Conservation (phyloP, 2,329 filamentous ascomycete genomes). For the Cadophora gregata region DNA sequence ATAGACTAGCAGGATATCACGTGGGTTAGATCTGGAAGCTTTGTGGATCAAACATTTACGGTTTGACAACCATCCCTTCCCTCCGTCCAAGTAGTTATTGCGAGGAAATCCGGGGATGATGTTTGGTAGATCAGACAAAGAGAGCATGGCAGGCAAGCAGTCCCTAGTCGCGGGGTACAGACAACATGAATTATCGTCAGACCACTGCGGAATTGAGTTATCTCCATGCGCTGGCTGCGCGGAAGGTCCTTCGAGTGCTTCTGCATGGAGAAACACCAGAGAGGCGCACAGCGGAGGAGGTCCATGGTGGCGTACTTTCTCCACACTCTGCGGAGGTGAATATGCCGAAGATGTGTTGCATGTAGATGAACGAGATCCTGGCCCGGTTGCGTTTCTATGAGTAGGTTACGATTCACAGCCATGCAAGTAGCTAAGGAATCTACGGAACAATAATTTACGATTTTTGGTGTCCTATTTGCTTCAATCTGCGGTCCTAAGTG, state of each 20-base stretch:
- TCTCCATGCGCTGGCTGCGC: constrained; percentile 2
- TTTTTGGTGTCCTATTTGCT: constrained; percentile 3
- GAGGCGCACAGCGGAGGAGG: neutral
- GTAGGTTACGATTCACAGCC: neutral
- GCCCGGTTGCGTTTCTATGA: constrained; percentile 1
- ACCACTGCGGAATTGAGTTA: neutral
- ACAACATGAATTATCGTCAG: neutral
- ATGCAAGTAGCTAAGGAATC: neutral
- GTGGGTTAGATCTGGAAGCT: neutral
- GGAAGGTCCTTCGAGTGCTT: neutral
- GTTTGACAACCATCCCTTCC: constrained; percentile 16
- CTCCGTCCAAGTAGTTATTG: neutral
- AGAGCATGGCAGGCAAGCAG: constrained; percentile 12
- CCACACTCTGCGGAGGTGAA: neutral
- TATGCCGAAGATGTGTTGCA: neutral
- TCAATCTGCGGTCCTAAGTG: constrained; percentile 5
- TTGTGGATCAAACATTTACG: constrained; percentile 13
- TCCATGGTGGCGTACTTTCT: neutral
- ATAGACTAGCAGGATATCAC: neutral
- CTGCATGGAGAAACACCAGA: neutral
- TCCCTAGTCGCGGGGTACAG: neutral
- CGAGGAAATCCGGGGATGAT: neutral
- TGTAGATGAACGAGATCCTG: constrained; percentile 2
- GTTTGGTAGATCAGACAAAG: constrained; percentile 31
- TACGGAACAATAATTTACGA: neutral